Base-by-base conservation (phyloP, 75 land plant genomes). In the Pinus taeda region DNA sequence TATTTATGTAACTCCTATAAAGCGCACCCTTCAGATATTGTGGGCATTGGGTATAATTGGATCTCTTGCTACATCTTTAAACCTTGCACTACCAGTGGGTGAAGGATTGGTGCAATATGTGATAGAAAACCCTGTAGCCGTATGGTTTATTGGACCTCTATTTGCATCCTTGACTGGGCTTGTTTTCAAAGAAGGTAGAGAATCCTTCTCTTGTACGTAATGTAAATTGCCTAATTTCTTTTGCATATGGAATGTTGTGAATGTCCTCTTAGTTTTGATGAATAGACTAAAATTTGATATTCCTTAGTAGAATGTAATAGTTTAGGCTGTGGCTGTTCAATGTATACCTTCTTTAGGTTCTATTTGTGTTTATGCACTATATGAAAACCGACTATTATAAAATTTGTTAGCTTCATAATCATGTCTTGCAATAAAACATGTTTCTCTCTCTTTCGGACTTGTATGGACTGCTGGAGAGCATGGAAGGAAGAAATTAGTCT, bases 131-230 rank as follows among this genome's bases (percentile, higher is more conserved):
- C 98, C 93, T 14, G 69, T 74, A 22, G 95, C 93, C 11, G 77
- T 97, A 12, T 97, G 99, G 99, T 83, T 97, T 79, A 88, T 97
- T 76, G 99, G 99, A 33, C 98, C 99, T 30, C 85, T 94, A 26
- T 96, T 94, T 87, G 99, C 98, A n/a, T 79, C 99, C 26, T 74
- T 97, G 71, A 97, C 99, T 11, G 99, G 99, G 20, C 90, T 97
- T 8, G 98, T 92, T 24, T 97, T 97, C 77, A 97, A 97, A 74
- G 99, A 97, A 91, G 99, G 99, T 91, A 73, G 14, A 56, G 4
- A 55, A 30, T 22, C 17, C 20, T 73, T 56, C 22, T 26, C 1
- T 24, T 18, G 20, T 67, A 49, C 45, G 20, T 67, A 21, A 69
- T 36, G 72, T 22, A 69, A 49, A 42, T 21, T 42, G 5, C 53